A percentile compares a stretch with the other conserved stretches of the same genome.
Evolutionary conservation across 2,329 filamentous ascomycete species (phyloP).

Genomic region (Emericellopsis cladophorae): DNA sequence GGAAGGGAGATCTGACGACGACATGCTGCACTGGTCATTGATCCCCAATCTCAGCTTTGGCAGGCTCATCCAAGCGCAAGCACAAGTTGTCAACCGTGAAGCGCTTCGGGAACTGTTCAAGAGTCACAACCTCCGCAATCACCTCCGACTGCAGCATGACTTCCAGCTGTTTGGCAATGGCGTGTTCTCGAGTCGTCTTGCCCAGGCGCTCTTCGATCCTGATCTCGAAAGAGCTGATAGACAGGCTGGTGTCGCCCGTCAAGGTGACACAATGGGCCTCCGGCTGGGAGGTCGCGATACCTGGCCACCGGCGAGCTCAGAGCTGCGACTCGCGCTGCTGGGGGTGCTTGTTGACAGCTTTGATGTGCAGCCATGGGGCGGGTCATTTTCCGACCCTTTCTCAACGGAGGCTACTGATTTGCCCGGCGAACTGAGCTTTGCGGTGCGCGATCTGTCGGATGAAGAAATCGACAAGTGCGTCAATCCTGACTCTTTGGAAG

Average conservation of each 20-base stretch:
- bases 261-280: conserved; percentile 65
- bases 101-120: conserved; percentile 66
- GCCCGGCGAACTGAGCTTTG: conserved; percentile 66
- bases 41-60: conserved; percentile 62
- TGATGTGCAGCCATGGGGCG: conserved; percentile 11
- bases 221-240: conserved; percentile 71
- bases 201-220: conserved; percentile 74
- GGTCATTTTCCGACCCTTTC: conserved; percentile 7
- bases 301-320: conserved; percentile 91
- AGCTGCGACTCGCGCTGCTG: conserved; percentile 80
- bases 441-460: conserved; percentile 66
- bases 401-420: conserved; percentile 26
- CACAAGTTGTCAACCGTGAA: conserved; percentile 63
- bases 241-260: conserved; percentile 52
- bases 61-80: conserved; percentile 61
- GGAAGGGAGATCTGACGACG: too few relatives aligned
- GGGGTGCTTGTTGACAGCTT: conserved; percentile 73
- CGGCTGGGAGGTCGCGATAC: conserved; percentile 67
- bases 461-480: conserved; percentile 75
- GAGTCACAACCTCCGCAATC: conserved; percentile 55
- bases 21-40: conserved; percentile 36
- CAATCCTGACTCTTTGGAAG: conserved; percentile 70
- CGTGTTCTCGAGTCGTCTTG: conserved; percentile 66
- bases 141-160: conserved; percentile 62
- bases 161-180: conserved; percentile 82